A percentile compares a stretch with the other conserved stretches of the same genome.
Conservation (phyloP, 495 filamentous ascomycete species). For the Trichoderma asperelloides region DNA sequence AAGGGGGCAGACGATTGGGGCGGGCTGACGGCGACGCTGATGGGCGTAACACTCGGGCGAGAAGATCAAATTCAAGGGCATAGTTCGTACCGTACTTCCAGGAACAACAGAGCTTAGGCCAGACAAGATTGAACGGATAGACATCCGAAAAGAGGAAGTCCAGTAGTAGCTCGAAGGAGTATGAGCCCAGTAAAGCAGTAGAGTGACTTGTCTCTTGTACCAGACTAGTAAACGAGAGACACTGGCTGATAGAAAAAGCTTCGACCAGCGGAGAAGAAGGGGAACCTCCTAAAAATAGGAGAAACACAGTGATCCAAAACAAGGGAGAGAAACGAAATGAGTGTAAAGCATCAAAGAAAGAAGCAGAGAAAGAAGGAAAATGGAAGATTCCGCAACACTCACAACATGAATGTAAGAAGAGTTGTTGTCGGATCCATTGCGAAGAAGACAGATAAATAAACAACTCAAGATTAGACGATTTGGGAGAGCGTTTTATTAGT, state of each 20-base stretch:
- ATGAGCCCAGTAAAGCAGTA: not conserved
- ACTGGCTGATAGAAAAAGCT: not conserved
- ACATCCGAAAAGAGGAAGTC: not conserved
- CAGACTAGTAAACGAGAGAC: not conserved
- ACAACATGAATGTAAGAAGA: constrained; percentile 67
- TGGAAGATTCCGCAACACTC: constrained; percentile 29
- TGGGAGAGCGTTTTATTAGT: not conserved
- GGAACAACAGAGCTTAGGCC: not conserved
- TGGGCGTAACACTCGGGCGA: constrained; percentile 3
- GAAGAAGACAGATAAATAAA: not conserved
- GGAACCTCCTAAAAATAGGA: constrained; percentile 9
- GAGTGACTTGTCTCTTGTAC: not conserved
- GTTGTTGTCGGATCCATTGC: constrained; percentile 60
- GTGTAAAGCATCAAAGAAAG: constrained; percentile 41
- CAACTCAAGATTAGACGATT: not conserved
- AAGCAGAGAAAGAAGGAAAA: constrained; percentile 17
- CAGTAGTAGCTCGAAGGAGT: not conserved
- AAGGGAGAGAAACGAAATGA: constrained; percentile 15
- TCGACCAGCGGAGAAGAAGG: constrained; percentile 7
- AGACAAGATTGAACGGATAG: not conserved
- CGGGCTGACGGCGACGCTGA: constrained; percentile 17
- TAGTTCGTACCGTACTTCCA: not conserved
- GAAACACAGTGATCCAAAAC: constrained; percentile 13
- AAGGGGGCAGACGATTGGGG: not conserved
- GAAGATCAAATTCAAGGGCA: constrained; percentile 4